A percentile compares a stretch with the other conserved stretches of the same genome.
phyloP scores from a whole-genome alignment of 2,329 filamentous ascomycete genomes.

The Truncatella angustata region DNA sequence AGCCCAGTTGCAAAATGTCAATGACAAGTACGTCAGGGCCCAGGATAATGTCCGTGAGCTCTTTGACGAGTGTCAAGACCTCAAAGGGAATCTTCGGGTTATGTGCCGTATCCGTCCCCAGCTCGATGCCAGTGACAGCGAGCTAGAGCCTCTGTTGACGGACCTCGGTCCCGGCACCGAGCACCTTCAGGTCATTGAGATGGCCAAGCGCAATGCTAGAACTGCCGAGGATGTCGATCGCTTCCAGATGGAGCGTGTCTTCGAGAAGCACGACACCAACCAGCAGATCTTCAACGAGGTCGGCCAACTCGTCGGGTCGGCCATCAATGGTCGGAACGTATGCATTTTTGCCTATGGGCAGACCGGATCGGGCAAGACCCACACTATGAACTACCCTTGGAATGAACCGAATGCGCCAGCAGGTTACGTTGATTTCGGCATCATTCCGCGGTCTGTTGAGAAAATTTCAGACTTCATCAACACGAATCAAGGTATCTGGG shows the following conservation, averaged over 20 bases:
- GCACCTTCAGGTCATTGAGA: neutral
- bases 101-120: constrained; percentile 7
- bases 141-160: neutral
- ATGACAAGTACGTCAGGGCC: neutral
- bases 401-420: neutral
- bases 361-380: constrained; percentile 10
- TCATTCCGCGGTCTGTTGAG: neutral
- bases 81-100: constrained; percentile 10
- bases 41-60: constrained; percentile 2
- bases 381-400: constrained; percentile 9
- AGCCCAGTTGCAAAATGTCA: neutral
- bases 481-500: neutral
- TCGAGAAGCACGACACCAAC: constrained; percentile 2
- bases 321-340: constrained; percentile 7
- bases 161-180: neutral
- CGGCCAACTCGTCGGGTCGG: constrained; percentile 5
- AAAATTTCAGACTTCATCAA: neutral
- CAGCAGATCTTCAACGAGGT: constrained; percentile 9
- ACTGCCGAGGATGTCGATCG: neutral
- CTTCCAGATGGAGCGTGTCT: constrained; percentile 11
- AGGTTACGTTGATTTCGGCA: neutral
- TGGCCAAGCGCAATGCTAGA: constrained; percentile 1
- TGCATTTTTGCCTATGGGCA: constrained; percentile 12
- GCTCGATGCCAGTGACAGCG: neutral
- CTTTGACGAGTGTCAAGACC: constrained; percentile 4